Evolutionary conservation across 2,329 filamentous ascomycete genomes (phyloP).

Genomic region (Xylaria multiplex): DNA sequence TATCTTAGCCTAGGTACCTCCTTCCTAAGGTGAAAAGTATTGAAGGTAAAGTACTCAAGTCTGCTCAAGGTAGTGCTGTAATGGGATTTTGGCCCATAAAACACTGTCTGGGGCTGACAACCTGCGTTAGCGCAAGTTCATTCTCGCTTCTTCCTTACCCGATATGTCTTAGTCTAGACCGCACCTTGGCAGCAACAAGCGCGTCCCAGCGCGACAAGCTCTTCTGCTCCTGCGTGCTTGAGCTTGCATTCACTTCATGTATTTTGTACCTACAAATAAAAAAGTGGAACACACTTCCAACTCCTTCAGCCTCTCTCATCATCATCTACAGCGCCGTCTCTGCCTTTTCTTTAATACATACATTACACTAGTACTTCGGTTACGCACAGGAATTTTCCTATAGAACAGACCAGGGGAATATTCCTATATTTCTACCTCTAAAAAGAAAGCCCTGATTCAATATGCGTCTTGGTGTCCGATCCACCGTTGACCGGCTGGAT

Average conservation of each 20-base stretch:
- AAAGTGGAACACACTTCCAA: conserved; percentile 26
- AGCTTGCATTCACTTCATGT: not conserved
- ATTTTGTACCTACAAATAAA: conserved; percentile 9
- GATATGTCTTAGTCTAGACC: not conserved
- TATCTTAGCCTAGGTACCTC: not conserved
- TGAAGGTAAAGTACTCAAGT: too few species aligned
- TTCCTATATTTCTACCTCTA: not conserved
- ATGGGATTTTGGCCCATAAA: conserved; percentile 17
- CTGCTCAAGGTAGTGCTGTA: not conserved
- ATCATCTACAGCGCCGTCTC: conserved; percentile 15
- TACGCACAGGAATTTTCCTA: not conserved
- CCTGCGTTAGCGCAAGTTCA: conserved; percentile 13
- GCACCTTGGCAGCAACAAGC: conserved; percentile 1
- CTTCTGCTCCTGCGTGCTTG: not conserved
- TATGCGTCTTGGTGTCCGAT: conserved; percentile 63
- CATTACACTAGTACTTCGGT: not conserved
- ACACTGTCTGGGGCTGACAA: conserved; percentile 1
- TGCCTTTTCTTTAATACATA: conserved; percentile 7
- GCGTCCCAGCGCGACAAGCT: conserved; percentile 27
- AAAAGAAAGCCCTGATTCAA: conserved; percentile 22
- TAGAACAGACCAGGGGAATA: not conserved
- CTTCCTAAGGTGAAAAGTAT: too few species aligned
- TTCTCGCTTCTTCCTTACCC: too few species aligned
- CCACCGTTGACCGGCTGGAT: conserved; percentile 91
- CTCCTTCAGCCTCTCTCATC: conserved; percentile 23